phyloP scores from a whole-genome alignment of 2,329 filamentous ascomycete genomes.

The Fusarium tupiense region DNA sequence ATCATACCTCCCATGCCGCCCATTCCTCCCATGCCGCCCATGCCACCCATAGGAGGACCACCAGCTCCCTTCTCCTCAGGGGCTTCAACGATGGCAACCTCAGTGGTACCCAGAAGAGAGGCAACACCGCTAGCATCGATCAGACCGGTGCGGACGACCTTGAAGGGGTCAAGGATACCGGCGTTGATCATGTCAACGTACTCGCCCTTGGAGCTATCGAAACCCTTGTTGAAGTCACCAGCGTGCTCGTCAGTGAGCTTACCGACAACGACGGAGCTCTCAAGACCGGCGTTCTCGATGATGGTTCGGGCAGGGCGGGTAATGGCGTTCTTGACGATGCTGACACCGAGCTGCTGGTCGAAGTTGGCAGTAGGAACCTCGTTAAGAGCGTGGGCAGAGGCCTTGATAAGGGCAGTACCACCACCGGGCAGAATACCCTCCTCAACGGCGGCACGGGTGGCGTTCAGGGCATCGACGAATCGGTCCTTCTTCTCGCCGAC shows the following conservation, averaged over 20 bases:
- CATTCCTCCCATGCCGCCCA: constrained; percentile 72
- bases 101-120: constrained; percentile 95
- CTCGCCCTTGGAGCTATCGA: constrained; percentile 95
- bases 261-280: constrained; percentile 95
- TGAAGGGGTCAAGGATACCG: constrained; percentile 98
- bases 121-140: constrained; percentile 96
- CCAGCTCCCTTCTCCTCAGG: constrained; percentile 86
- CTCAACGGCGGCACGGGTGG: constrained; percentile 97
- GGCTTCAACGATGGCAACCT: constrained; percentile 97
- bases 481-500: constrained; percentile 99
- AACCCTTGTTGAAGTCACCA: constrained; percentile 96
- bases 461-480: constrained; percentile 97
- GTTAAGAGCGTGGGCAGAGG: constrained; percentile 85
- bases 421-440: constrained; percentile 98
- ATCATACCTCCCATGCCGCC: constrained; percentile 67
- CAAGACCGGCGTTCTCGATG: constrained; percentile 95
- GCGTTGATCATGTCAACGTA: constrained; percentile 98
- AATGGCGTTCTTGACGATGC: constrained; percentile 97
- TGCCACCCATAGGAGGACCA: constrained; percentile 69
- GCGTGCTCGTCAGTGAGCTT: constrained; percentile 97
- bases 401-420: constrained; percentile 98
- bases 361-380: constrained; percentile 93
- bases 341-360: constrained; percentile 98
- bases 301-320: constrained; percentile 94
- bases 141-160: constrained; percentile 97